Evolutionary conservation across 2,329 filamentous ascomycete genomes (phyloP).

Genomic region (Cordyceps cicadae): DNA sequence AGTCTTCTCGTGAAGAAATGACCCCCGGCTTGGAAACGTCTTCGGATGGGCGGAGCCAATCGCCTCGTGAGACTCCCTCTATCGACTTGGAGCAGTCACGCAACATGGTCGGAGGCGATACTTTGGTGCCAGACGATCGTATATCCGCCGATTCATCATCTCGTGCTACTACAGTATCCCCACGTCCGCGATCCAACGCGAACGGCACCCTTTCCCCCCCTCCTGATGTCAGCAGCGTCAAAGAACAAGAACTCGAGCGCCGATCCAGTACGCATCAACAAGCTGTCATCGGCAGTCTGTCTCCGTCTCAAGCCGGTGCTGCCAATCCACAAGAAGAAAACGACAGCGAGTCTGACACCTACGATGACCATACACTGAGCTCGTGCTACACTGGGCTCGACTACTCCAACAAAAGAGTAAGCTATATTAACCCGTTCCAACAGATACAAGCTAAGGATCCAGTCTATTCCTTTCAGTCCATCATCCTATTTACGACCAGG

Average conservation of each 20-base stretch:
- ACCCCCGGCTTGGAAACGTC: constrained; percentile 12
- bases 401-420: constrained; percentile 39
- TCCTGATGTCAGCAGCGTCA: constrained; percentile 25
- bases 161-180: constrained; percentile 36
- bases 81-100: constrained; percentile 11
- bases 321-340: not conserved
- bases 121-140: constrained; percentile 19
- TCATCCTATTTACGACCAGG: constrained; percentile 82
- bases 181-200: constrained; percentile 28
- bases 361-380: constrained; percentile 1
- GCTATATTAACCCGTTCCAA: constrained; percentile 16
- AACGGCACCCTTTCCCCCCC: constrained; percentile 27
- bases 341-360: not conserved
- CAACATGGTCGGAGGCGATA: constrained; percentile 18
- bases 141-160: constrained; percentile 25
- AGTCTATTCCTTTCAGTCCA: constrained; percentile 70
- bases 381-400: constrained; percentile 8
- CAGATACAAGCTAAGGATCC: constrained; percentile 9
- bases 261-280: not conserved
- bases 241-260: constrained; percentile 17
- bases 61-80: constrained; percentile 2
- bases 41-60: constrained; percentile 8
- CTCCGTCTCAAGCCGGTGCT: not conserved
- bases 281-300: not conserved
- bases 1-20: constrained; percentile 19